phyloP scores from a whole-genome alignment of 805 yeast genomes.

The Brettanomyces sp. region DNA sequence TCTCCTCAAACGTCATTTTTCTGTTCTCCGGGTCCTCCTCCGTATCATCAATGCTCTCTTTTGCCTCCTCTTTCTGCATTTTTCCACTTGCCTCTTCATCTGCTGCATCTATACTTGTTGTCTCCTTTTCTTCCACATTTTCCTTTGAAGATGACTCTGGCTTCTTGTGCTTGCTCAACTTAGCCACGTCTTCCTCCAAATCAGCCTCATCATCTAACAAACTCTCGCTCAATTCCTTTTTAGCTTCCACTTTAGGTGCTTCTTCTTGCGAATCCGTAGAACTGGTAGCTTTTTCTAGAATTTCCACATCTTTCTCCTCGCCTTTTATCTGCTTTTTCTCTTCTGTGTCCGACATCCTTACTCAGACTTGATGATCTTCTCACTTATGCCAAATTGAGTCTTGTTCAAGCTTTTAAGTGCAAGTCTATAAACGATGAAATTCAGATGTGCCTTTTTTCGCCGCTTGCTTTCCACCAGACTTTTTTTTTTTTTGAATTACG shows the following conservation, averaged over 20 bases:
- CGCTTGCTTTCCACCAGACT: too few relatives aligned
- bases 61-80: not conserved
- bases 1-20: slow-evolving; percentile 73
- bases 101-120: slow-evolving; percentile 9
- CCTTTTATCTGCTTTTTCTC: not conserved
- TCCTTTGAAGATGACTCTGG: slow-evolving; percentile 1
- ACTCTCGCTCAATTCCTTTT: not conserved
- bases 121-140: slow-evolving; percentile 1
- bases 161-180: not conserved
- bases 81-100: slow-evolving; percentile 3
- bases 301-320: not conserved
- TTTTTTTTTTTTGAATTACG: too few relatives aligned
- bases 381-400: too few relatives aligned
- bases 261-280: not conserved
- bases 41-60: slow-evolving; percentile 5
- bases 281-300: not conserved
- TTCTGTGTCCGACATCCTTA: slow-evolving; percentile 6
- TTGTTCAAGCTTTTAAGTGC: too few relatives aligned
- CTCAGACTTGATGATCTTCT: slow-evolving; percentile 2
- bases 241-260: not conserved
- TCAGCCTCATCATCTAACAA: slow-evolving; percentile 2
- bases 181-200: slow-evolving; percentile 11
- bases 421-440: too few relatives aligned
- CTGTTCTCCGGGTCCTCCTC: slow-evolving; percentile 24
- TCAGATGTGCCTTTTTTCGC: too few relatives aligned